phyloP scores from a whole-genome alignment of 2,329 filamentous ascomycete genomes.

The Chaetomium strumarium region DNA sequence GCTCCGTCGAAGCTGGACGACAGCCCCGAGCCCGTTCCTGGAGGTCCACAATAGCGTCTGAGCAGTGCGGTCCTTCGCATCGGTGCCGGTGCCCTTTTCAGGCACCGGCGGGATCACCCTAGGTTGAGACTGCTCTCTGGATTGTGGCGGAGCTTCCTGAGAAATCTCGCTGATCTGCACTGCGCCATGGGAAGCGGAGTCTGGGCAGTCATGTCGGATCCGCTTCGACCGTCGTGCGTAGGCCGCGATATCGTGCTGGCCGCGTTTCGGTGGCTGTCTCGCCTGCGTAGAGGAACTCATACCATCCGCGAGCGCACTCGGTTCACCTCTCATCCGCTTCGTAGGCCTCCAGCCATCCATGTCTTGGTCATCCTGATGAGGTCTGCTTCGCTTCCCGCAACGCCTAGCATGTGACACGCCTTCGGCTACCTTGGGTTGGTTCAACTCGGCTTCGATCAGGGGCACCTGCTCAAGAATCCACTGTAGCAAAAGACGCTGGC shows the following conservation, averaged over 20 bases:
- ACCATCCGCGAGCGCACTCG: neutral
- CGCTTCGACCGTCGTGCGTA: neutral
- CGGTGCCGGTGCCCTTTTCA: neutral
- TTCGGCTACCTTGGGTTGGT: neutral
- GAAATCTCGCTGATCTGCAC: neutral
- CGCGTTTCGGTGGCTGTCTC: slow-evolving; percentile 1
- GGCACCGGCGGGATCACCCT: neutral
- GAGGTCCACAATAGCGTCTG: neutral
- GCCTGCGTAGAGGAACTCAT: neutral
- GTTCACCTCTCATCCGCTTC: slow-evolving; percentile 5
- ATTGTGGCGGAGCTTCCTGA: too few species aligned
- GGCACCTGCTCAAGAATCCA: slow-evolving; percentile 9
- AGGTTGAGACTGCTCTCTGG: too few species aligned
- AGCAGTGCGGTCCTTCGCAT: neutral
- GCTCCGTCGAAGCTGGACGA: slow-evolving; percentile 6
- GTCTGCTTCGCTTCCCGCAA: neutral
- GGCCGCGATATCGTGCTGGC: neutral
- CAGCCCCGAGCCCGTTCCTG: neutral
- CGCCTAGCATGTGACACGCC: neutral
- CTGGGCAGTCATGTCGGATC: neutral
- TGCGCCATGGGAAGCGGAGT: neutral
- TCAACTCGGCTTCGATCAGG: slow-evolving; percentile 5
- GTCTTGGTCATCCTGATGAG: neutral
- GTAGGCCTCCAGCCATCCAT: neutral
- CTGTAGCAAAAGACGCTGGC: slow-evolving; percentile 3